Evolutionary conservation across 1,284 basidiomycete genomes (phyloP), one percentile per base, ranked within the genome.

Genomic region (Singerocomus inundabilis): DNA sequence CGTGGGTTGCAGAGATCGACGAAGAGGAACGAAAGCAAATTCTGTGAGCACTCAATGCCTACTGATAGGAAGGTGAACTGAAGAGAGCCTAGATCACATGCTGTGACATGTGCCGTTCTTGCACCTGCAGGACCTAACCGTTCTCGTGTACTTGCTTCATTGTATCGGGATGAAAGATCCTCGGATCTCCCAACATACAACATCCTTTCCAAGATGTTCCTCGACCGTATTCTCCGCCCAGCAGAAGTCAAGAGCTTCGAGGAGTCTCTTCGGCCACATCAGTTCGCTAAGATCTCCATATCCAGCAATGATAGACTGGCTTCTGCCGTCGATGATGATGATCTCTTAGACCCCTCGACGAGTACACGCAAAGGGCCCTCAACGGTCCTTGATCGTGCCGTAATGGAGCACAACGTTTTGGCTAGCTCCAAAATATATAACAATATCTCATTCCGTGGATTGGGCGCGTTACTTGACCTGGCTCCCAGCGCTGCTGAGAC

Each of bases 391-490:
- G 96, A 98, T 68, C 82, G 94, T 44, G 97, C 97, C 2, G 91
- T 99, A 41, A 91, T 98, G 83, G 96, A 99, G 67, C 97, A 99
- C 72, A 99, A 99, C 67, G 77, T 99, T 15, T 82, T 97, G 52
- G 93, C 95, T 10, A 93, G 93, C 62, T 96, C 93, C 2, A 91
- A 93, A 65, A 91, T 95, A 43, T 96, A 95, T 67, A 92, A 92
- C 66, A 97, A 97, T 61, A 95, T 98, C 71, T 89, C 91, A 7
- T 97, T 97, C 69, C 76, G 80, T 30, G 93, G 93, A 10, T 72
- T 98, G 6, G 94, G 93, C 24, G 82, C 87, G 2, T 73, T 97
- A 16, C 77, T 98, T 37, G 90, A 91, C 61, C 71, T 97, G 51
- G 88, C 90, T 6, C 86, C 93, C 3, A 85, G 85, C 32, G 91